Base-by-base conservation (phyloP, 257 asterid genomes). In the Nicotiana tabacum region DNA sequence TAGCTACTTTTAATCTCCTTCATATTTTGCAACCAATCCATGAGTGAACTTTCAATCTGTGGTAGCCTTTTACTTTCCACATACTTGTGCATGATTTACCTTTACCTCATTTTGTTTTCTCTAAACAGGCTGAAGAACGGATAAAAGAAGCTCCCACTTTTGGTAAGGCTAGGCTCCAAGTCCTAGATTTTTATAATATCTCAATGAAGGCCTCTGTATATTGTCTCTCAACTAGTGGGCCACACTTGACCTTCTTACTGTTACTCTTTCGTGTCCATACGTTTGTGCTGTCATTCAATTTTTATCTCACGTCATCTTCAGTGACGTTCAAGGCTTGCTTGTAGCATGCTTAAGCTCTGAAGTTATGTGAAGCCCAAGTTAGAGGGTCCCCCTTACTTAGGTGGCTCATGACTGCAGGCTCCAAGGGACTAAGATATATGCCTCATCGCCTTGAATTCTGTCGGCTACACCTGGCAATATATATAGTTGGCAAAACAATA, bases 71-170 rank as follows among this genome's bases (percentile, higher is more conserved):
- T 10, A n/a, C 18, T 72, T 46, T 72, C 8, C 1, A 46, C 61
- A 48, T 24, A 21, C 48, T 74, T 48, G 61, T 46, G 15, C 64
- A 2, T 16, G 11, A 39, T 39, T 64, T 64, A 39, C 3, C 37
- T 80, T 80, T 65, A 48, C 4, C 83, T 39, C 30, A 17, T 65
- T 53, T 1, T 62, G 2, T 35, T 43, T 66, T 80, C 62, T 65
- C 78, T 82, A 70, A 80, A 77, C 88, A 92, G 93, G 89, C 79
- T 33, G 83, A 84, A 77, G 92, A 82, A 61, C 39, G 82, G 85
- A 83, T 85, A 67, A 86, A 78, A 37, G 91, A 86, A 82, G 84
- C 84, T 32, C 89, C 86, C 68, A 81, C 82, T 5, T 85, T 77
- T 68, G 96, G 96, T 92, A 86, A 62, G 90, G 39, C 79, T 27